phyloP scores from a whole-genome alignment of 768 basidiomycete genomes.

The Pluteus cervinus region DNA sequence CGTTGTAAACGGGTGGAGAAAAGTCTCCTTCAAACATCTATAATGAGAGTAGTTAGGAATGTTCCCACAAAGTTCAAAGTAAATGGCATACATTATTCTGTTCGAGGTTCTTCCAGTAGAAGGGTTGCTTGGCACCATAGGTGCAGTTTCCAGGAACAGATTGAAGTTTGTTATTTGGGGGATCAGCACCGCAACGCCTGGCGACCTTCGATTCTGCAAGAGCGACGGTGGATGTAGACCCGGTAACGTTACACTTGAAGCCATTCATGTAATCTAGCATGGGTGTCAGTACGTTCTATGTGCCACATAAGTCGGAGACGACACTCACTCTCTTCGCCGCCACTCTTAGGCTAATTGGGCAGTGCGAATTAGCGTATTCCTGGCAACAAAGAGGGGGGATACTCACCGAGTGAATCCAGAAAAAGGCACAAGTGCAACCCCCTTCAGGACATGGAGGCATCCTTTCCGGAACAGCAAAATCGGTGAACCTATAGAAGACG shows the following conservation, averaged over 20 bases:
- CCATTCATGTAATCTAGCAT: slow-evolving; percentile 65
- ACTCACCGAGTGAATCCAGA: slow-evolving; percentile 62
- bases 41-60: not conserved
- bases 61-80: not conserved
- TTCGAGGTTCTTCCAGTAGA: slow-evolving; percentile 65
- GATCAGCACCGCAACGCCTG: slow-evolving; percentile 62
- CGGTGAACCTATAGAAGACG: slow-evolving; percentile 65
- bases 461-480: slow-evolving; percentile 57
- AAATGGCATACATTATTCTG: slow-evolving; percentile 47
- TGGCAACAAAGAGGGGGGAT: slow-evolving; percentile 1
- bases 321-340: slow-evolving; percentile 55
- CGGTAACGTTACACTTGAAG: slow-evolving; percentile 60
- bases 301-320: not conserved
- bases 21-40: slow-evolving; percentile 63
- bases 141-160: slow-evolving; percentile 60
- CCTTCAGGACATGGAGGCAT: slow-evolving; percentile 66
- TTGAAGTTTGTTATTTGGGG: slow-evolving; percentile 32
- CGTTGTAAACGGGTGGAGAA: slow-evolving; percentile 62
- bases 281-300: slow-evolving; percentile 2
- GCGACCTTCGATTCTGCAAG: slow-evolving; percentile 53
- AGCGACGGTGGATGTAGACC: slow-evolving; percentile 41
- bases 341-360: slow-evolving; percentile 37
- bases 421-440: slow-evolving; percentile 66
- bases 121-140: slow-evolving; percentile 63
- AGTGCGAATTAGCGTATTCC: not conserved